phyloP scores from a whole-genome alignment of 2,329 filamentous ascomycete species.

The Pyricularia sp. region DNA sequence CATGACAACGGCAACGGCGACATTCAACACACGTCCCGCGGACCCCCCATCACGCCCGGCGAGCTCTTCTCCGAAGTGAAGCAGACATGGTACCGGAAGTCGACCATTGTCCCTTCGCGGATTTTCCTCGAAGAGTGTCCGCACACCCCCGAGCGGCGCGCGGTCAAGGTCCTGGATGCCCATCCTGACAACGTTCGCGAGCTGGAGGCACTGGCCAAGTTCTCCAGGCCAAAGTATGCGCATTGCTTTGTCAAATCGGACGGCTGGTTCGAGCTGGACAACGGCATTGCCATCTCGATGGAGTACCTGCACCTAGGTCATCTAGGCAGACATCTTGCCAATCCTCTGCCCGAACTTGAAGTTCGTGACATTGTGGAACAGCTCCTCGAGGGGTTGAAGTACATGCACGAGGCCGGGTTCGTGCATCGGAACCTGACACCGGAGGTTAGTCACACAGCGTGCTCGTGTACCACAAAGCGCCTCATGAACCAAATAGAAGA shows the following conservation, averaged over 20 bases:
- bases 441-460: conserved; percentile 7
- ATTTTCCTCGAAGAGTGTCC: conserved; percentile 3
- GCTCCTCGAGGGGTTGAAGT: conserved; percentile 10
- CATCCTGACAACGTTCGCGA: not conserved
- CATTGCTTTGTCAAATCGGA: conserved; percentile 13
- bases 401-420: conserved; percentile 14
- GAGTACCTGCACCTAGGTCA: conserved; percentile 15
- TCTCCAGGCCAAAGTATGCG: conserved; percentile 8
- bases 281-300: conserved; percentile 14
- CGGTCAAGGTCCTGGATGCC: conserved; percentile 1
- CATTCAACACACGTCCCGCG: not conserved
- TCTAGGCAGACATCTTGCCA: conserved; percentile 8
- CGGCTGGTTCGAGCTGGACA: conserved; percentile 13
- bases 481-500: not conserved
- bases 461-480: not conserved
- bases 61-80: not conserved
- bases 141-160: not conserved
- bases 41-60: not conserved
- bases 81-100: not conserved
- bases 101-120: not conserved
- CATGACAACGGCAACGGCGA: not conserved
- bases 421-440: conserved; percentile 15
- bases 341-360: conserved; percentile 8
- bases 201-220: conserved; percentile 6
- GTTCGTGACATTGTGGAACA: conserved; percentile 9